phyloP scores from a whole-genome alignment of 805 yeast genomes.

The Candida germanica region DNA sequence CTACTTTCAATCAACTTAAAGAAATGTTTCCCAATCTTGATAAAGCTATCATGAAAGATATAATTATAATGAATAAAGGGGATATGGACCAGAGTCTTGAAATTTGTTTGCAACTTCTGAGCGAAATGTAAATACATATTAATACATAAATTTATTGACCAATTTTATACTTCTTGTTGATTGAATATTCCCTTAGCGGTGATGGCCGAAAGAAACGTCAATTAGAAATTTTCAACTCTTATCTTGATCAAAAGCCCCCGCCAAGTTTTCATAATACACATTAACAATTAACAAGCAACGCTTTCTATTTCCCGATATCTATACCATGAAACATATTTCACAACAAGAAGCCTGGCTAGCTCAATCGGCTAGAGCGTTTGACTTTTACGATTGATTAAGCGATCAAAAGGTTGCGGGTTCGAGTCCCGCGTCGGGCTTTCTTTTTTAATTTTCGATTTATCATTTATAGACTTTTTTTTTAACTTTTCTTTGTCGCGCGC shows the following conservation, averaged over 20 bases:
- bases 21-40: slow-evolving; percentile 80
- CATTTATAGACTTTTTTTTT: background rate
- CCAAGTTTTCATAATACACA: no score
- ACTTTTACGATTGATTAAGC: slow-evolving; percentile 11
- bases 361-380: slow-evolving; percentile 17
- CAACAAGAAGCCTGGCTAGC: slow-evolving; percentile 15
- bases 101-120: slow-evolving; percentile 38
- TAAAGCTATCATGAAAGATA: slow-evolving; percentile 63
- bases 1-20: slow-evolving; percentile 44
- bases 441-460: slow-evolving; percentile 1
- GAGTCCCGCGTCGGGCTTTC: slow-evolving; percentile 12
- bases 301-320: no score
- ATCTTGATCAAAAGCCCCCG: no score
- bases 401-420: slow-evolving; percentile 4
- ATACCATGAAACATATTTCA: no score
- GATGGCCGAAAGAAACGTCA: no score
- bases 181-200: no score
- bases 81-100: slow-evolving; percentile 74
- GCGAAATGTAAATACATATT: background rate
- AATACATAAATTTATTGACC: no score
- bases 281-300: no score
- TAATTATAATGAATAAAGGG: slow-evolving; percentile 62
- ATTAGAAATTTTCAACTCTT: no score
- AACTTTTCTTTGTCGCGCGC: no score
- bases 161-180: no score